Evolutionary conservation across 768 basidiomycete genomes (phyloP).

Genomic region (Xerocomus spinulosus): DNA sequence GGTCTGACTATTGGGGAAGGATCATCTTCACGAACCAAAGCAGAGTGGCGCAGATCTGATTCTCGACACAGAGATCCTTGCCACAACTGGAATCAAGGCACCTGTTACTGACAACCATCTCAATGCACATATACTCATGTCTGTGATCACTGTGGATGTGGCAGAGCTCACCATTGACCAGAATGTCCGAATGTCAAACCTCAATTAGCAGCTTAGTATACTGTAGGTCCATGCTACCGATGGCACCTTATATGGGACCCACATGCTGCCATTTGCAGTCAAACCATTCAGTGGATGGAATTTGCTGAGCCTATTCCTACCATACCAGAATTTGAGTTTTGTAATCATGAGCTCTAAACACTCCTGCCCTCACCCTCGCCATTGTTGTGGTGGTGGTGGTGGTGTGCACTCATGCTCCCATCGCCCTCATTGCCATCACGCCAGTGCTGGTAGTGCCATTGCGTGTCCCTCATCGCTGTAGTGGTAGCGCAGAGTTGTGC

Average conservation of each 20-base stretch:
- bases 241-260: not conserved
- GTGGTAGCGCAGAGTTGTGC: no score
- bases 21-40: no score
- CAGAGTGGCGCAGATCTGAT: not conserved
- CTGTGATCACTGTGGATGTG: not conserved
- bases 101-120: not conserved
- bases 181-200: not conserved
- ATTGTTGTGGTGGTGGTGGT: no score
- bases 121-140: not conserved
- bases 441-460: no score
- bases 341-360: no score
- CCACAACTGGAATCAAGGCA: slow-evolving; percentile 1
- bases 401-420: no score
- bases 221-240: not conserved
- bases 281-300: not conserved
- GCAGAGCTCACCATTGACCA: not conserved
- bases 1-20: not conserved
- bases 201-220: not conserved
- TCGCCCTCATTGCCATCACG: no score
- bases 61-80: not conserved
- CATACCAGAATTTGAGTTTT: no score
- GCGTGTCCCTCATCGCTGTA: no score
- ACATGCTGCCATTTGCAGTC: not conserved
- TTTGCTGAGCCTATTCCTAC: not conserved
- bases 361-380: no score